phyloP scores from a whole-genome alignment of 164 flowering plant genomes.

The Protea cynaroides region DNA sequence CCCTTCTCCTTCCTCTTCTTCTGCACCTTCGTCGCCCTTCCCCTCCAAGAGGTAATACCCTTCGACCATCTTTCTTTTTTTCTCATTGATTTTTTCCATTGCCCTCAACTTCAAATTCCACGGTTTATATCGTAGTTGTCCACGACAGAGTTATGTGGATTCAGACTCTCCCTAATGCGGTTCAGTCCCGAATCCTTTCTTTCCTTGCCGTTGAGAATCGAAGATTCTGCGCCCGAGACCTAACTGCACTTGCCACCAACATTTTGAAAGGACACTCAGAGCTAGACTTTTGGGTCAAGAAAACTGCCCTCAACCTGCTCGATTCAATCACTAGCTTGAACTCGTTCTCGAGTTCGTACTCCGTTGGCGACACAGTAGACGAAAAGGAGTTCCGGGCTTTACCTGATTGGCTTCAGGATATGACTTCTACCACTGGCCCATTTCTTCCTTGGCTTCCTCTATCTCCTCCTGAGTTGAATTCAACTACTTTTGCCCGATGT shows the following conservation, averaged over 20 bases:
- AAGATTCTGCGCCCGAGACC: slow-evolving; percentile 37
- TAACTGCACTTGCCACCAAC: slow-evolving; percentile 35
- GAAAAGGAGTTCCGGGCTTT: slow-evolving; percentile 52
- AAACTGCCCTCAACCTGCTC: slow-evolving; percentile 59
- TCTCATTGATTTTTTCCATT: background rate
- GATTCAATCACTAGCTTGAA: slow-evolving; percentile 39
- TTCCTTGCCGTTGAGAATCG: slow-evolving; percentile 44
- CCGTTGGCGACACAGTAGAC: slow-evolving; percentile 21
- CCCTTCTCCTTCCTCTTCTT: slow-evolving; percentile 16
- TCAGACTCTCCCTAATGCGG: slow-evolving; percentile 50
- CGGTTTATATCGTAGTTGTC: background rate
- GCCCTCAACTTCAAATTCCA: background rate
- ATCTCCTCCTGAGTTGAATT: slow-evolving; percentile 26
- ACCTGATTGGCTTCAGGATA: slow-evolving; percentile 50
- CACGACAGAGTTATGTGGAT: slow-evolving; percentile 49
- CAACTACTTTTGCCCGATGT: slow-evolving; percentile 3
- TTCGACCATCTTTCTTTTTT: background rate
- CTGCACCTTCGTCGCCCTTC: slow-evolving; percentile 23
- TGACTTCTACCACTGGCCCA: slow-evolving; percentile 8
- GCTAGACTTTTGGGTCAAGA: slow-evolving; percentile 72
- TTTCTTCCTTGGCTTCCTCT: slow-evolving; percentile 76
- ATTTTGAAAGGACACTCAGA: slow-evolving; percentile 26
- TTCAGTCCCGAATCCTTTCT: slow-evolving; percentile 58
- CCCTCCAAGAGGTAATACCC: slow-evolving; percentile 22
- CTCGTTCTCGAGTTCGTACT: slow-evolving; percentile 29